Evolutionary conservation across 495 filamentous ascomycete species (phyloP), one percentile per base, ranked within the genome.

Genomic region (Umbilicaria muhlenbergii): DNA sequence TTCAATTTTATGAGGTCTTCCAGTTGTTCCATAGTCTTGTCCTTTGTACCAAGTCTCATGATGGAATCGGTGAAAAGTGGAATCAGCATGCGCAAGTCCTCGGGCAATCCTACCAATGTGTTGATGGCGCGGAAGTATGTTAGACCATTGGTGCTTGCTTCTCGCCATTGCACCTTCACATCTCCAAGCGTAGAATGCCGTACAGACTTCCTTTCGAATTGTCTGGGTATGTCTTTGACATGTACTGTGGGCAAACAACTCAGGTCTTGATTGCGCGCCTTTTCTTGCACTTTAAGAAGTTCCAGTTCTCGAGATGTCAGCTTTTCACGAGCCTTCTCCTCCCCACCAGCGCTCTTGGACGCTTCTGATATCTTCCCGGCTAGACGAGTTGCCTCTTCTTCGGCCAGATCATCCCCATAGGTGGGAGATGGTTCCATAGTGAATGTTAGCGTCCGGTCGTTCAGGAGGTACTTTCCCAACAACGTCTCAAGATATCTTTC

Each of bases 1-100:
- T 93, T 94, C 11, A 95, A 67, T 53, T 94, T 95, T 54, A 96
- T 95, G 34, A 85, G 62, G 57, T 95, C 91, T 58, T 98, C 91
- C 35, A 94, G 72, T 56, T 95, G 74, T 58, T 94, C 92, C 85
- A 94, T 94, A 0, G 82, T 75, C 66, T 77, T 81, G 44, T 79
- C 73, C 42, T 80, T 79, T 10, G 91, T 96, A 18, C 91, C 91
- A 12, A 98, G 67, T 21, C 91, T 78, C 80, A 94, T 86, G 34
- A 98, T 79, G 10, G 83, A 78, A 57, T 94, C 86, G 32, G 83
- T 86, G 57, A 96, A 98, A 11, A 98, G 63, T 2, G 91, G 92
- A 51, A 96, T 78, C 41, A 94, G 67, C 46, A 81, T 64, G 32
- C 92, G 74, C 21, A 98, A 71, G 17, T 95, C 84, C 51, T 85